Conservation (phyloP, 441 rosid genomes). For the Croton setiger region DNA sequence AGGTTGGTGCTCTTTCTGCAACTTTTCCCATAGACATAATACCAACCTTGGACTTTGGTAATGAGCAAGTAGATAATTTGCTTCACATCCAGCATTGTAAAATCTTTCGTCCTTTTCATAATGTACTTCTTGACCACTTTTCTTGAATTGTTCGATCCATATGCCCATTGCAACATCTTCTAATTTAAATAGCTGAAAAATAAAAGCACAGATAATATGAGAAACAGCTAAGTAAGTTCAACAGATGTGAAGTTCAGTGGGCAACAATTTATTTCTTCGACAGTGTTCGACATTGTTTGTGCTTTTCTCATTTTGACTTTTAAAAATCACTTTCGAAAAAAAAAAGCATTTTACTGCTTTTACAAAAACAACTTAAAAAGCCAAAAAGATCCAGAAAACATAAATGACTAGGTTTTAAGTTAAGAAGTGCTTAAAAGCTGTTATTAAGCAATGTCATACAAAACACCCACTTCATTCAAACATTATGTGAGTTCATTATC, state of each 20-base stretch:
- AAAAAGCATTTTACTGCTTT: too few species aligned
- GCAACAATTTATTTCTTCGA: too few species aligned
- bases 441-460: too few species aligned
- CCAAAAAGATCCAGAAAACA: too few species aligned
- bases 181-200: constrained; percentile 68
- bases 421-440: too few species aligned
- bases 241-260: neutral
- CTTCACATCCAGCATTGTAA: constrained; percentile 66
- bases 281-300: too few species aligned
- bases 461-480: too few species aligned
- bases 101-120: constrained; percentile 67
- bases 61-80: constrained; percentile 74
- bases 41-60: constrained; percentile 77
- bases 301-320: too few species aligned
- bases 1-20: constrained; percentile 61
- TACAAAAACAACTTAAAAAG: too few species aligned
- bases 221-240: neutral
- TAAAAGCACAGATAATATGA: neutral
- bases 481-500: too few species aligned
- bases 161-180: constrained; percentile 97
- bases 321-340: too few species aligned
- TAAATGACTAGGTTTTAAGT: too few species aligned
- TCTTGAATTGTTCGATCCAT: constrained; percentile 75
- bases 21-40: constrained; percentile 83
- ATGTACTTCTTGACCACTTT: constrained; percentile 47